Percentiles rank a stretch among this genome's conserved stretches.
phyloP scores from a whole-genome alignment of 2,329 filamentous ascomycete species.

The Talaromyces atroroseus region DNA sequence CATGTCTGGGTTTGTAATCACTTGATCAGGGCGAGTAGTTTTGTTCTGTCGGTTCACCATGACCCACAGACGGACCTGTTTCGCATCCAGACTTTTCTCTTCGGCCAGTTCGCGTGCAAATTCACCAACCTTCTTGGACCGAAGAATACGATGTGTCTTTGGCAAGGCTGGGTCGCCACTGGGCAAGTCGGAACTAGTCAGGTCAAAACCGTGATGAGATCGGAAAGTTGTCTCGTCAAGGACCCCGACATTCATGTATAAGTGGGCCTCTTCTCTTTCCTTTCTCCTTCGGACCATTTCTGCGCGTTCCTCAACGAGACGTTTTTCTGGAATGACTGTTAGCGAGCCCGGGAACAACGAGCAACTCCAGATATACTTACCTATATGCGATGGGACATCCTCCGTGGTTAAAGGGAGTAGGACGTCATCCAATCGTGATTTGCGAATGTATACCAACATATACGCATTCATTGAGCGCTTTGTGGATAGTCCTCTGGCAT shows the following conservation, averaged over 20 bases:
- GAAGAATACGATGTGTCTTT: conserved; percentile 65
- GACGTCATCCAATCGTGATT: conserved; percentile 76
- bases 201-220: conserved; percentile 75
- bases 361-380: conserved; percentile 41
- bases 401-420: conserved; percentile 69
- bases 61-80: conserved; percentile 77
- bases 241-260: conserved; percentile 81
- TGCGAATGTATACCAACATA: conserved; percentile 96
- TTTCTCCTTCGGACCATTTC: conserved; percentile 70
- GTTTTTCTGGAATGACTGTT: conserved; percentile 50
- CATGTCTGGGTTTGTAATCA: conserved; percentile 70
- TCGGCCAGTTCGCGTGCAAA: conserved; percentile 66
- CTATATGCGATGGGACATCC: conserved; percentile 76
- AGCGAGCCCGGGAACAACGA: conserved; percentile 14
- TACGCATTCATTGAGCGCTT: conserved; percentile 82
- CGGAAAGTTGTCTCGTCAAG: conserved; percentile 78
- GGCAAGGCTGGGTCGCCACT: conserved; percentile 64
- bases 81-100: conserved; percentile 63
- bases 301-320: conserved; percentile 75
- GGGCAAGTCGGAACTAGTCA: conserved; percentile 63
- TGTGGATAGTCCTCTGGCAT: conserved; percentile 58
- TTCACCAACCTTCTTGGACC: conserved; percentile 69
- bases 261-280: conserved; percentile 87
- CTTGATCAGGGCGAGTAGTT: conserved; percentile 84
- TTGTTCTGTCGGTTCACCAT: conserved; percentile 99